Percentiles rank a stretch among this genome's conserved stretches.
Conservation (phyloP, 1,139 yeast species). For the Suhomyces anneliseae region DNA sequence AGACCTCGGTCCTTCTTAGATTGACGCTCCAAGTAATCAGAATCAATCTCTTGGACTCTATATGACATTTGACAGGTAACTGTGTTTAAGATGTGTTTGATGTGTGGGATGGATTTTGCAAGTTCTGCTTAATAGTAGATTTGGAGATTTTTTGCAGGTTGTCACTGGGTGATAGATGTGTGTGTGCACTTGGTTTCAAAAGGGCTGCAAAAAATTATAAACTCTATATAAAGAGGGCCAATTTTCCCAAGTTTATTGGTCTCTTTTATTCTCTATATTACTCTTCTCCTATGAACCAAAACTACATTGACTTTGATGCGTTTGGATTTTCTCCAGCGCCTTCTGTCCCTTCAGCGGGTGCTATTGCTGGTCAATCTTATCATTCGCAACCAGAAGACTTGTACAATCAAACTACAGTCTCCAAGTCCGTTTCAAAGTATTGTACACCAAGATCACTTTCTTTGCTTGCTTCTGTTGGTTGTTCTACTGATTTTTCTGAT, state of each 20-base stretch:
- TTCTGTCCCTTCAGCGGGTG: no score
- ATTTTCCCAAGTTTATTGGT: not conserved
- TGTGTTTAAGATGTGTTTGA: no score
- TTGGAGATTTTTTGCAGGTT: not conserved
- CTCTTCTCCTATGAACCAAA: not conserved
- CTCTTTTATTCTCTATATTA: no score
- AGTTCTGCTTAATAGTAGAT: not conserved
- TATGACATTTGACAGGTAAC: conserved; percentile 17
- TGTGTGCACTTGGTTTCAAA: no score
- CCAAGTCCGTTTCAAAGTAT: conserved; percentile 6
- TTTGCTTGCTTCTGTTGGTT: conserved; percentile 21
- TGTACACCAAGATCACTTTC: conserved; percentile 24
- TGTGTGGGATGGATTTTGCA: not conserved
- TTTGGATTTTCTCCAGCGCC: no score
- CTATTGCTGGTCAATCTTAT: no score
- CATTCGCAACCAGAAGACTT: no score
- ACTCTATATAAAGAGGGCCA: not conserved
- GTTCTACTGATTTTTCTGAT: not conserved
- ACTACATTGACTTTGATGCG: not conserved
- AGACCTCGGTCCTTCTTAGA: conserved; percentile 7
- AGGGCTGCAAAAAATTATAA: not conserved
- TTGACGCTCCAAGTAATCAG: conserved; percentile 13
- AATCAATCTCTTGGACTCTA: conserved; percentile 18
- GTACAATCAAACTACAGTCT: no score
- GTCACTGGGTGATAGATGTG: not conserved